phyloP scores from a whole-genome alignment of 192 early-diverging fungal species.

The Podila epigama region DNA sequence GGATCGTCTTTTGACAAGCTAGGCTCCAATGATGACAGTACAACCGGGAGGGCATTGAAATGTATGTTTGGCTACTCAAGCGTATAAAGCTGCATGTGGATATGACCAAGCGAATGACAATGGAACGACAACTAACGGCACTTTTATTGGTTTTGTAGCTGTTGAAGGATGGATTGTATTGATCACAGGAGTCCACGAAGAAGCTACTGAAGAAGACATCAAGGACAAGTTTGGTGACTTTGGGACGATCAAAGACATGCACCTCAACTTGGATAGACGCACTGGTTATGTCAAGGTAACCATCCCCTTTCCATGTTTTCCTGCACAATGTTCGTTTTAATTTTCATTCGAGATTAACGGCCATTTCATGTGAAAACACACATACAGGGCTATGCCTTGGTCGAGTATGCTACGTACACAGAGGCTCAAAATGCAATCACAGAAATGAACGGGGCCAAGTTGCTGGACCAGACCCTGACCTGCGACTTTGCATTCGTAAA shows the following conservation, averaged over 20 bases:
- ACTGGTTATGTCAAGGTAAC: constrained; percentile 95
- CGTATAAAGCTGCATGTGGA: background rate
- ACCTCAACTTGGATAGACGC: constrained; percentile 92
- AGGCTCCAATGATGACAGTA: constrained; percentile 28
- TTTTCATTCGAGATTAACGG: background rate
- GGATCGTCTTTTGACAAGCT: constrained; percentile 33
- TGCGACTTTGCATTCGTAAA: constrained; percentile 91
- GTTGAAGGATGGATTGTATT: constrained; percentile 97
- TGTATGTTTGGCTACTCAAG: constrained; percentile 11
- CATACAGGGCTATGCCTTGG: constrained; percentile 90
- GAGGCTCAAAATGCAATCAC: constrained; percentile 86
- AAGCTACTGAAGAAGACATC: constrained; percentile 91
- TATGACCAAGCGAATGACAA: too few species aligned
- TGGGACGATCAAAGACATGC: constrained; percentile 90
- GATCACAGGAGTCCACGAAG: constrained; percentile 94
- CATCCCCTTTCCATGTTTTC: background rate
- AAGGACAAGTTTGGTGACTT: constrained; percentile 88
- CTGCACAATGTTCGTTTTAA: background rate
- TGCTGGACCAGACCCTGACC: constrained; percentile 77
- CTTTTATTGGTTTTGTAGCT: constrained; percentile 42
- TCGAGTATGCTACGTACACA: constrained; percentile 83
- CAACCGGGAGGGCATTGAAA: constrained; percentile 32
- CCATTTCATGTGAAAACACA: background rate
- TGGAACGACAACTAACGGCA: too few species aligned
- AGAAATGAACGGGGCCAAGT: constrained; percentile 70